Base-by-base conservation (phyloP, 2,329 filamentous ascomycete genomes). In the Zymoseptoria ardabiliae region DNA sequence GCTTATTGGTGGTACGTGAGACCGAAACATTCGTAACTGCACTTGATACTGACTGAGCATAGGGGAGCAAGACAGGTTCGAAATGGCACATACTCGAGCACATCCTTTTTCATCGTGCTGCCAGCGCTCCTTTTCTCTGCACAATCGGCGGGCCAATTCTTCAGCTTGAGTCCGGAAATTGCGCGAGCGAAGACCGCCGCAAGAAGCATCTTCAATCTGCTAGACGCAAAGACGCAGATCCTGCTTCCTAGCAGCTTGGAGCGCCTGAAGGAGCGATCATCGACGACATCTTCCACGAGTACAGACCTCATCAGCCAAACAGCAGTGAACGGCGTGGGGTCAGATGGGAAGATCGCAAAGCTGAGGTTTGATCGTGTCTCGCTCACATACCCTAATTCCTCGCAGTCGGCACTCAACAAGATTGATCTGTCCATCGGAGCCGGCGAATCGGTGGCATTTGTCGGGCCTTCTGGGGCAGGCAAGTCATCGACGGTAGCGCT, bases 361-460 rank as follows among this genome's bases (percentile, higher is more conserved):
- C 65, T 73, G 10, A 61, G 63, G 19, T 68, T 79, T 50, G 67
- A 72, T 21, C 65, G 74, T 28, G 73, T 78, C 9, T 74, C 69
- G 4, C 69, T 79, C 25, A 68, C 69, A 1, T 76, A 78, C 56
- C 67, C 68, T 13, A 74, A 74, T 25, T 67, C 74, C 52, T 72
- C 72, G 21, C 69, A 70, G 13, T 60, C 65, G 7, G 69, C 81
- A 0, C 72, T 86, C 5, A 72, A 74, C 8, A 73, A 78, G 13
- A 67, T 85, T 4, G 78, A 69, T 8, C 74, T 87, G 28, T 72
- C 71, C 0, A 78, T 79, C 3, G 67, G 71, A 11, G 76, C 77
- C 0, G 82, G 82, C 2, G 75, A 84, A 57, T 84, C 81, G 0
- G 73, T 86, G 1, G 77, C 76, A 1, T 72, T 79, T 30, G 76